Conservation (phyloP, 1,284 basidiomycete species). For the Trametes sp. region DNA sequence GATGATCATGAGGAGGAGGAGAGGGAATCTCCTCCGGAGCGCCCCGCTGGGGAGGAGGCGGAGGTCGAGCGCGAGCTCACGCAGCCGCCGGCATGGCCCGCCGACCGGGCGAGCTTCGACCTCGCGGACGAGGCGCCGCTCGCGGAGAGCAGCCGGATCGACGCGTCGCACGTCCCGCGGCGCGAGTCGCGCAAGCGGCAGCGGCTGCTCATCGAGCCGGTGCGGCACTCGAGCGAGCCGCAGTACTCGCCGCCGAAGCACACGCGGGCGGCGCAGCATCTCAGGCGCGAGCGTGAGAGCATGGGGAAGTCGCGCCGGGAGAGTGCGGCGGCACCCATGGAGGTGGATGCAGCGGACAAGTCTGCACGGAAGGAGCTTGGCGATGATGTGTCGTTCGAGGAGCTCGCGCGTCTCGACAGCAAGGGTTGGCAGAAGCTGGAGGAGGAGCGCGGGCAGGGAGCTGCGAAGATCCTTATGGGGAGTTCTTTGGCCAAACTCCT, state of each 20-base stretch:
- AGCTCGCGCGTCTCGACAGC: constrained; percentile 4
- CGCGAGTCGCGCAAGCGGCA: constrained; percentile 6
- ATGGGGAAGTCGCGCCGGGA: constrained; percentile 1
- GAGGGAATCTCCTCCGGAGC: neutral
- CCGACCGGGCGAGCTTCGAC: constrained; percentile 7
- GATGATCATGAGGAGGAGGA: constrained; percentile 3
- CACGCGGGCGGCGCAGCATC: constrained; percentile 29
- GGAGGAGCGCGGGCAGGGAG: constrained; percentile 11
- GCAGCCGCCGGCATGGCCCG: constrained; percentile 10
- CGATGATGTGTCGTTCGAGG: neutral
- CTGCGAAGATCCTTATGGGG: constrained; percentile 15
- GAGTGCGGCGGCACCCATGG: neutral
- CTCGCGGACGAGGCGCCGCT: constrained; percentile 13
- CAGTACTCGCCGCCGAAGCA: constrained; percentile 34
- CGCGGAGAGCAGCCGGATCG: constrained; percentile 28
- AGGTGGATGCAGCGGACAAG: neutral
- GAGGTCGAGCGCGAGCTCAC: constrained; percentile 23
- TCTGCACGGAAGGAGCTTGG: neutral
- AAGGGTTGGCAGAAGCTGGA: constrained; percentile 17
- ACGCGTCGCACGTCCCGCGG: neutral
- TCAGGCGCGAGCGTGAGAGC: constrained; percentile 20
- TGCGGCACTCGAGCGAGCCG: neutral
- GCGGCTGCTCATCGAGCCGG: constrained; percentile 13
- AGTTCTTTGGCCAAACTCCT: constrained; percentile 21
- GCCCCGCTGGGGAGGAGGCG: constrained; percentile 9